Conservation (phyloP, 306 rosid species). For the Hippophae tibetana region DNA sequence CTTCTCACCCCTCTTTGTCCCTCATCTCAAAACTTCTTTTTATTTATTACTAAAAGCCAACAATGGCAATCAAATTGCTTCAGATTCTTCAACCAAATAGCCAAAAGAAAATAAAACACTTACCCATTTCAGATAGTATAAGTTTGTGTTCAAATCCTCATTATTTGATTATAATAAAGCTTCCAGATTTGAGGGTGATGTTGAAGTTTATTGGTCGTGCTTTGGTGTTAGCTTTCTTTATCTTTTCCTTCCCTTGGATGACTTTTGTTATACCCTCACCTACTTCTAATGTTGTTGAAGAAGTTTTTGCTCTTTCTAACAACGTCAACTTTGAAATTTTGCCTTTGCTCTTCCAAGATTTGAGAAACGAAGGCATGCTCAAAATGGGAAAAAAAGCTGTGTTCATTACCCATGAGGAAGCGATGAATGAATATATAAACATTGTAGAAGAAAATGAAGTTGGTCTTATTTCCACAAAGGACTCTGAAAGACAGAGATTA, state of each 20-base stretch:
- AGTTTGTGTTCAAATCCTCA: conserved; percentile 18
- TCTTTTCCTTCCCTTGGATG: conserved; percentile 20
- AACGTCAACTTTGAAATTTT: conserved; percentile 11
- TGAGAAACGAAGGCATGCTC: conserved; percentile 42
- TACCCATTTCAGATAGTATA: conserved; percentile 1
- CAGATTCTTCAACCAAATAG: conserved; percentile 19
- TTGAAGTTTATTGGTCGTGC: conserved; percentile 19
- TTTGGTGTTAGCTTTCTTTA: conserved; percentile 20
- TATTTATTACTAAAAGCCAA: background rate
- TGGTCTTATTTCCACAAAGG: conserved; percentile 16
- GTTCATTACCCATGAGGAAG: conserved; percentile 4
- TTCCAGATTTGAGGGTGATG: conserved; percentile 20
- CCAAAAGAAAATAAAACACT: conserved; percentile 10
- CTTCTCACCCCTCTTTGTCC: background rate
- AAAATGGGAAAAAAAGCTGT: conserved; percentile 16
- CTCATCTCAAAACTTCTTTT: background rate
- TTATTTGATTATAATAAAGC: conserved; percentile 25
- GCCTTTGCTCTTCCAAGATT: conserved; percentile 30
- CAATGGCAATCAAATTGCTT: conserved; percentile 29
- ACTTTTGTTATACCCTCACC: conserved; percentile 15
- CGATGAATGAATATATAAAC: background rate
- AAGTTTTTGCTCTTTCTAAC: background rate
- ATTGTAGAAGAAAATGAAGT: conserved; percentile 19
- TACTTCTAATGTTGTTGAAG: background rate
- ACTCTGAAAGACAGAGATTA: conserved; percentile 20